phyloP scores from a whole-genome alignment of 2,329 filamentous ascomycete species.

The Juglanconis sp. region DNA sequence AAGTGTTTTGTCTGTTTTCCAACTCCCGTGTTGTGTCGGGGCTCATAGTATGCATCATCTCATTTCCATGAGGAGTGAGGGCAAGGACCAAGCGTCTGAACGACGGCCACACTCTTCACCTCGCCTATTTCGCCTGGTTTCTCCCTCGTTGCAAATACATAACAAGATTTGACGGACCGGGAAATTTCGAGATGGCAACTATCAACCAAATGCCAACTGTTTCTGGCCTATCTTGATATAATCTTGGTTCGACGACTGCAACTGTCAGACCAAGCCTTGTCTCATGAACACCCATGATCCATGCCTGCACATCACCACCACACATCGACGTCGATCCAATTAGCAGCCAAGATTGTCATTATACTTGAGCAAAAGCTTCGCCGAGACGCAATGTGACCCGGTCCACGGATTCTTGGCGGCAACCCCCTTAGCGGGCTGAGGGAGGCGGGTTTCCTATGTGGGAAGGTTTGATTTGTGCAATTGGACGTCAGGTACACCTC shows the following conservation, averaged over 20 bases:
- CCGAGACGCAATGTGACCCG: not conserved
- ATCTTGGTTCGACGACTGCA: too few relatives aligned
- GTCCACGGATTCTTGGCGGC: not conserved
- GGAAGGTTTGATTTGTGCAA: not conserved
- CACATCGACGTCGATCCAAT: not conserved
- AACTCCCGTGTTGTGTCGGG: not conserved
- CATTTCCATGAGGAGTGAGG: not conserved
- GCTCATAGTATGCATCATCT: not conserved
- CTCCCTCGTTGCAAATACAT: not conserved
- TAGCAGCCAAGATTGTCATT: not conserved
- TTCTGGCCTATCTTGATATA: not conserved
- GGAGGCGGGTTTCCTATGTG: not conserved
- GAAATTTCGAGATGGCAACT: not conserved
- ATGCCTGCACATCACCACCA: not conserved
- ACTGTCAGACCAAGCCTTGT: not conserved
- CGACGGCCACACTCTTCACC: not conserved
- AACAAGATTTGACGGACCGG: not conserved
- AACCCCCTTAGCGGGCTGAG: not conserved
- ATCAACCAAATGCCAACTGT: not conserved
- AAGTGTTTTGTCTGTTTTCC: slow-evolving; percentile 6
- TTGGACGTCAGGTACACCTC: not conserved
- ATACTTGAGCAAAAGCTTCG: not conserved
- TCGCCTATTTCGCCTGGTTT: slow-evolving; percentile 7
- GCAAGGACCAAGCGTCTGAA: not conserved
- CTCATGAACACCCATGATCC: not conserved